Base-by-base conservation (phyloP, 495 filamentous ascomycete genomes). In the Lasiosphaeriaceae sp. region DNA sequence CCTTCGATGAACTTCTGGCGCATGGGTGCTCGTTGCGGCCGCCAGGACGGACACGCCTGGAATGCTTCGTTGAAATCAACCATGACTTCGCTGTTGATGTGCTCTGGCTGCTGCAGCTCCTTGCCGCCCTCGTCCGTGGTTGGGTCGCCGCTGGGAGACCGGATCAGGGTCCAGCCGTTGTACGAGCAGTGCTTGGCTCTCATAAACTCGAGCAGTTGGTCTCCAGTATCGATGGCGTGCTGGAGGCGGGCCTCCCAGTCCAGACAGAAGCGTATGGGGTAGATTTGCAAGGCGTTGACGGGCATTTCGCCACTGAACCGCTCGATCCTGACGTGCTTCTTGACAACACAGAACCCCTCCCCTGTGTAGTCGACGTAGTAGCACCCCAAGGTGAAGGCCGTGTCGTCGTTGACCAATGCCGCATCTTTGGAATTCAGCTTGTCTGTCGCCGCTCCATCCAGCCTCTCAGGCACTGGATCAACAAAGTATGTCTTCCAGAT, bases 311-410 rank as follows among this genome's bases (percentile, higher is more conserved):
- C 86, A 3, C 66, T 58, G 59, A 81, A 90, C 1, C 50, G 45
- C 6, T 62, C 61, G 14, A 89, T 77, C 6, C 58, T 52, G 43
- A 83, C 74, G 2, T 62, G 67, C 2, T 74, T 55, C 11, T 68
- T 68, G 16, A 72, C 69, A 0, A 70, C 72, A 9, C 84, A 80
- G 52, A 84, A 88, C 0, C 68, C 69, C 2, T 71, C 71, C 1
- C 87, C 87, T 50, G 86, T 78, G 51, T 78, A 83, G 57, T 88
- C 84, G 23, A 88, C 71, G 50, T 81, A 82, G 23, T 77, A 71
- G 0, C 43, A 26, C 1, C 37, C 9, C 2, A 11, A 9, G 11
- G 8, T 46, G 12, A 54, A 45, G 29, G 22, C n/a, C 9, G 8
- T 5, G 5, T 50, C 31, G 23, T 50, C 53, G 29, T 44, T 47